These are phyloP conservation scores for Scytalidium lignicola DNA, from an alignment of 2,329 filamentous ascomycete species.

Conservation along the genomic window DNA sequence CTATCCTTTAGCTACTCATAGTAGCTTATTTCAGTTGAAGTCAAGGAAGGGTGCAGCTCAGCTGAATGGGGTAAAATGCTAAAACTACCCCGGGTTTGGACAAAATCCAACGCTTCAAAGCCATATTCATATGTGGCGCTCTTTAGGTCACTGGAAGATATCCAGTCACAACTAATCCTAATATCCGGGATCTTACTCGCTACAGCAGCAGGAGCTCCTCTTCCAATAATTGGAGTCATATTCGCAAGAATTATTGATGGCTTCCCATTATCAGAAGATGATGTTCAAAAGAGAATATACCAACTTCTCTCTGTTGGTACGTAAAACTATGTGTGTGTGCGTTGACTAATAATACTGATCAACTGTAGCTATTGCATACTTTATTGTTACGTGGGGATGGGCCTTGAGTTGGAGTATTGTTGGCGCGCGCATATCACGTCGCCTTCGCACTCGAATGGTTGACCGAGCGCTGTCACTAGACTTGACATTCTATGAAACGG, in stretches of 20 bases:
- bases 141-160: conserved; percentile 38
- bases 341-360: conserved; percentile 3
- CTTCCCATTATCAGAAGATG: conserved; percentile 41
- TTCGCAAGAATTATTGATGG: conserved; percentile 60
- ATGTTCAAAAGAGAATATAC: conserved; percentile 33
- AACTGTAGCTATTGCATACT: conserved; percentile 37
- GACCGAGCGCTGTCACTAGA: conserved; percentile 44
- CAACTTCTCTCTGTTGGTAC: conserved; percentile 30
- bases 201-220: conserved; percentile 55
- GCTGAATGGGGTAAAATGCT: conserved; percentile 7
- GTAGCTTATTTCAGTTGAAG: not conserved
- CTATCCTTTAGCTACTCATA: not conserved
- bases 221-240: conserved; percentile 58
- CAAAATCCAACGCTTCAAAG: conserved; percentile 36
- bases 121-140: conserved; percentile 44
- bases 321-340: conserved; percentile 1
- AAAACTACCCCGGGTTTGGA: conserved; percentile 11
- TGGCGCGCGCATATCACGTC: conserved; percentile 42
- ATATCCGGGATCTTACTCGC: conserved; percentile 38
- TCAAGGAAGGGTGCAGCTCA: conserved; percentile 8
- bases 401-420: conserved; percentile 44
- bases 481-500: conserved; percentile 45
- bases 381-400: conserved; percentile 43
- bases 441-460: conserved; percentile 40
- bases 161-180: conserved; percentile 30